Conservation (phyloP, 768 basidiomycete genomes). For the Mycena leptocephala region DNA sequence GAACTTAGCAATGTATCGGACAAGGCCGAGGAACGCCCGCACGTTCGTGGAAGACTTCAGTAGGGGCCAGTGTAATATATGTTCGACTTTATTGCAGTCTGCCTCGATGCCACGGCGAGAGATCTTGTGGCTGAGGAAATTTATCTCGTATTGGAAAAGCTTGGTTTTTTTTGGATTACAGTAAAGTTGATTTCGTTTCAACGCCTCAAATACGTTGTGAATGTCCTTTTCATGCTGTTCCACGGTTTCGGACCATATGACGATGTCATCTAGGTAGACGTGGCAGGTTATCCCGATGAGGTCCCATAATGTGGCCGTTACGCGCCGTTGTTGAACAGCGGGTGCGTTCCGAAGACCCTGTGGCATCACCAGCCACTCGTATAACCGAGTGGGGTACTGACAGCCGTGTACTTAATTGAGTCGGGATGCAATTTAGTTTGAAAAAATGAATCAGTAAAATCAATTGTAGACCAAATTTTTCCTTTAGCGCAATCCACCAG, state of each 20-base stretch:
- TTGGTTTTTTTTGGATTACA: constrained; percentile 45
- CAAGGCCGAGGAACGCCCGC: constrained; percentile 40
- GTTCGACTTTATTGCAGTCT: constrained; percentile 37
- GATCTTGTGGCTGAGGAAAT: constrained; percentile 53
- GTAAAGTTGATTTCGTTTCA: constrained; percentile 41
- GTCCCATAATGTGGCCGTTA: constrained; percentile 41
- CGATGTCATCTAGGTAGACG: constrained; percentile 47
- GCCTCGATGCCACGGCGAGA: constrained; percentile 46
- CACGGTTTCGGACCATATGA: constrained; percentile 47
- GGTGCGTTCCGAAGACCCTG: constrained; percentile 51
- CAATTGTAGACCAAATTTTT: too few species aligned
- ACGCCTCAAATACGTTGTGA: constrained; percentile 33
- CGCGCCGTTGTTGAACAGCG: constrained; percentile 45
- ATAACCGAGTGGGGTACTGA: constrained; percentile 48
- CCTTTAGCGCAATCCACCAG: too few species aligned
- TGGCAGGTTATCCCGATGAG: constrained; percentile 47
- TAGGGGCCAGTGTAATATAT: constrained; percentile 39
- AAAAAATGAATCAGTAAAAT: too few species aligned
- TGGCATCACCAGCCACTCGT: constrained; percentile 58
- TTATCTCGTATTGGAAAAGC: constrained; percentile 43
- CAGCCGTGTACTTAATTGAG: too few species aligned
- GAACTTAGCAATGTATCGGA: constrained; percentile 37
- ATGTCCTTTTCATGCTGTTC: constrained; percentile 41
- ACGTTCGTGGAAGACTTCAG: constrained; percentile 37
- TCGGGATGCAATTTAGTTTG: too few species aligned